Evolutionary conservation across 2,329 filamentous ascomycete species (phyloP), one percentile per base, ranked within the genome.

Genomic region (Fonsecaea erecta): DNA sequence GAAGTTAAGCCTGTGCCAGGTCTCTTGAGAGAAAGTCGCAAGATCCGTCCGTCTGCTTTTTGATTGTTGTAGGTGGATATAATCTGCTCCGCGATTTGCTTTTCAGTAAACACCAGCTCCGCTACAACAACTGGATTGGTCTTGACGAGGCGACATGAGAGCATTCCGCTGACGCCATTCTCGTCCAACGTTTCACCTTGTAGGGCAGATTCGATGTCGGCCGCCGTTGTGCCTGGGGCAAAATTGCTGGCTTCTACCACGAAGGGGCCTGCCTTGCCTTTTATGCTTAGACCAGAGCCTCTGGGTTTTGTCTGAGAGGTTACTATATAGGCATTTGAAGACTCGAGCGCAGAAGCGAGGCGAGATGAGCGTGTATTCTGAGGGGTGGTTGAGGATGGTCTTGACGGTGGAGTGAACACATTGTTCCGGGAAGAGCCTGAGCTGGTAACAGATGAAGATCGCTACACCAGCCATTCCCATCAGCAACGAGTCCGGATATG

Each of bases 161-260:
- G 65, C 71, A 87, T 80, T 16, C 82, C 83, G 52, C 63, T 71
- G 30, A 60, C 63, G 21, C 69, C 70, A 46, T 59, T 66, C 30
- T 65, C 67, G 37, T 71, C 71, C 34, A 69, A 26, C 4, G 62
- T 60, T 18, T 83, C 77, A 2, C 81, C 80, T 61, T 80, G 78
- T 73, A 89, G 80, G 32, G 87, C 86, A 48, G 85, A 82, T 72
- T 88, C 84, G 52, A 89, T 88, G 70, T 89, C 87, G 28, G 84
- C 85, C 16, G 86, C 86, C 1, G 86, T 88, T 0, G 87, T 89
- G 16, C 86, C 87, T n/a, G 84, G 83, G 14, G 86, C 86, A 73
- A 89, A 89, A 75, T 89, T 89, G 73, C 82, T 83, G 6, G 85
- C 87, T 57, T 86, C 75, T 6, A 89, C 84, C 5, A 84, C 79